Evolutionary conservation across 2,329 filamentous ascomycete species (phyloP).

Genomic region (Penicillium thymicola): DNA sequence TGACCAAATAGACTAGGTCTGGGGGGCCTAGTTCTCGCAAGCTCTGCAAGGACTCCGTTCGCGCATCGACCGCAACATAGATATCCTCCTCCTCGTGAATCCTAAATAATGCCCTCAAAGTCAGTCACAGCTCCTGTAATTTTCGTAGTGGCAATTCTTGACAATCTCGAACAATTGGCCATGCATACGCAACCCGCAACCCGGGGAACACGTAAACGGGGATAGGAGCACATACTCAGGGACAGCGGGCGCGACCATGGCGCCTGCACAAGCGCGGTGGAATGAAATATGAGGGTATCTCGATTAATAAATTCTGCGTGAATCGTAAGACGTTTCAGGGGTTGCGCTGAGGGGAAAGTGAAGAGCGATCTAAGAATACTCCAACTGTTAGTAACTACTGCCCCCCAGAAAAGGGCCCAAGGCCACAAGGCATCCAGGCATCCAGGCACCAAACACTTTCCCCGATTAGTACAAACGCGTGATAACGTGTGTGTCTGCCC

Average conservation of each 20-base stretch:
- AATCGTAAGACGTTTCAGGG: constrained; percentile 8
- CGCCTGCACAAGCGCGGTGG: constrained; percentile 31
- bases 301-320: neutral
- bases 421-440: constrained; percentile 19
- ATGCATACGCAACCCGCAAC: constrained; percentile 24
- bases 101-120: constrained; percentile 48
- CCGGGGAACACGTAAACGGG: constrained; percentile 29
- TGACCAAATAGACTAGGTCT: constrained; percentile 91
- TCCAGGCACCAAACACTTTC: constrained; percentile 4
- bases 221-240: constrained; percentile 60
- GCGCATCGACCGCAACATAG: constrained; percentile 78
- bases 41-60: constrained; percentile 80
- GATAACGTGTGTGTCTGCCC: constrained; percentile 17
- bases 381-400: neutral
- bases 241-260: constrained; percentile 71
- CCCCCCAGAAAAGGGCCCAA: constrained; percentile 16
- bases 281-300: constrained; percentile 6
- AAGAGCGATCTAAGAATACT: constrained; percentile 8
- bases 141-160: constrained; percentile 6
- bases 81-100: constrained; percentile 91
- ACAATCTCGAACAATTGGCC: constrained; percentile 13
- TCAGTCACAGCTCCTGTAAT: constrained; percentile 18
- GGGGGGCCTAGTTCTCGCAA: constrained; percentile 93
- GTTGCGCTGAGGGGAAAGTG: constrained; percentile 10
- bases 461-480: constrained; percentile 17